Base-by-base conservation (phyloP, 148 eudicot species). In the Dianthus caryophyllus region DNA sequence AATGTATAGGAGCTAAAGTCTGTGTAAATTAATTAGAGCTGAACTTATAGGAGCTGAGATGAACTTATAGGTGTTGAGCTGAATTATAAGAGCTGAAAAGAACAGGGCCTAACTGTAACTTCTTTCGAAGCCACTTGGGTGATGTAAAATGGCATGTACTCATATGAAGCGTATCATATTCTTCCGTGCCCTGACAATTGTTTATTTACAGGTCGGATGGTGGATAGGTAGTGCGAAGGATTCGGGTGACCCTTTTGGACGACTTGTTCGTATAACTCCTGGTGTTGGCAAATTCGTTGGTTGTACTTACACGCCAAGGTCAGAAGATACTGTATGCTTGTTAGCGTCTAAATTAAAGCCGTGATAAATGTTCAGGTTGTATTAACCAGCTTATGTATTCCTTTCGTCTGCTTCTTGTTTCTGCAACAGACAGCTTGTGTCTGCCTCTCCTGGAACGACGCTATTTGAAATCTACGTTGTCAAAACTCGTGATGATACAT, bases 161-260 rank as follows among this genome's bases (percentile, higher is more conserved):
- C 44, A 14, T 14, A 6, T 52, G 36, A 61, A 47, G 60, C 41
- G 51, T 69, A 59, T 71, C 56, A 8, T 50, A 66, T 66, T 18
- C 4, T 47, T 1, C 2, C 2, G 51, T 47, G 51, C 6, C 54
- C 5, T 10, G 31, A 38, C 24, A 53, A 47, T 39, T 22, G 6
- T 54, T 9, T n/a, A n/a, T 47, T 33, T 77, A 51, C 85, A 94
- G 98, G 88, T 90, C 54, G 97, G 98, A 47, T 94, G 97, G 98
- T 94, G 98, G 98, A 87, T 88, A 66, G 98, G 97, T 44, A 84
- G 65, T 80, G 85, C 92, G 27, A 87, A 89, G 66, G 95, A 87
- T 78, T 85, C 96, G 8, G 79, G 80, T 75, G 97, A 94, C 70
- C 96, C 96, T 17, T 87, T 93, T 78, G 98, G 98, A 64, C 83